Conservation (phyloP, 1,284 basidiomycete genomes). For the Macrocystidia cucumis region DNA sequence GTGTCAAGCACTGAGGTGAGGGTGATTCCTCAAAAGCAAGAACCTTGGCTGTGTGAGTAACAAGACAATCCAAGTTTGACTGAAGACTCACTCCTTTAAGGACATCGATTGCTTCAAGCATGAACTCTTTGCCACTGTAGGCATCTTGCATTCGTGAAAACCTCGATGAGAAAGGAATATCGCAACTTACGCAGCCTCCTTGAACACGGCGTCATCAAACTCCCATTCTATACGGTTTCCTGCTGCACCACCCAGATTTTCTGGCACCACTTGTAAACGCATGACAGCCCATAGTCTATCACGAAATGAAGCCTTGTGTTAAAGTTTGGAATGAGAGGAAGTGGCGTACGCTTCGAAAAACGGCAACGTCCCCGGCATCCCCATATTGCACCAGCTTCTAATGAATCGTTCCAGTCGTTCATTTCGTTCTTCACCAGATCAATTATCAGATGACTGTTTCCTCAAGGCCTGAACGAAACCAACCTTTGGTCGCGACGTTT, state of each 20-base stretch:
- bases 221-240: constrained; percentile 64
- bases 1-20: constrained; percentile 31
- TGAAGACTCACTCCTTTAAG: constrained; percentile 59
- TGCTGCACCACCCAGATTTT: constrained; percentile 67
- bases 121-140: constrained; percentile 72
- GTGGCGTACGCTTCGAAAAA: constrained; percentile 58
- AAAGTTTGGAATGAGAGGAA: constrained; percentile 1
- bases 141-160: too few species aligned
- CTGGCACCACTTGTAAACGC: constrained; percentile 65
- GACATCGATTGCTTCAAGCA: constrained; percentile 73
- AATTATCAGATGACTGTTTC: too few species aligned
- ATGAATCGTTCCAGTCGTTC: constrained; percentile 66
- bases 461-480: constrained; percentile 8
- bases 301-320: constrained; percentile 3
- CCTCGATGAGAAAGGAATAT: too few species aligned
- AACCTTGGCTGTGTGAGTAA: constrained; percentile 27
- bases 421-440: constrained; percentile 44
- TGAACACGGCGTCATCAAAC: constrained; percentile 78
- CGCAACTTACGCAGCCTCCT: constrained; percentile 78
- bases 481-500: constrained; percentile 52
- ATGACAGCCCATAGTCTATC: constrained; percentile 64
- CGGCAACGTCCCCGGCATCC: constrained; percentile 74
- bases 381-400: constrained; percentile 68
- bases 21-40: constrained; percentile 60
- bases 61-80: constrained; percentile 4